Conservation (phyloP, 148 eudicot genomes). For the Nepenthes gracilis region DNA sequence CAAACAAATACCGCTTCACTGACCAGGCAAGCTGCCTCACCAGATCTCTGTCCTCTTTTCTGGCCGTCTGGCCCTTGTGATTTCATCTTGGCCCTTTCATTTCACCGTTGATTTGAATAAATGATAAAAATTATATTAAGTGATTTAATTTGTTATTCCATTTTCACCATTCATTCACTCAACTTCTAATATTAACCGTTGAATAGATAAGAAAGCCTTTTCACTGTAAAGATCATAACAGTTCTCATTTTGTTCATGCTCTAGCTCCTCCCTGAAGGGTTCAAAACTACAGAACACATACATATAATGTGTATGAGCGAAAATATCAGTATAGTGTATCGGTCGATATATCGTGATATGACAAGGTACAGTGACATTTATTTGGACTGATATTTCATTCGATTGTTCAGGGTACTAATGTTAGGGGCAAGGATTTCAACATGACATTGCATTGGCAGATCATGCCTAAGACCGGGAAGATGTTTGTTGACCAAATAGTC, state of each 20-base stretch:
- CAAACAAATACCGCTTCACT: slow-evolving; percentile 75
- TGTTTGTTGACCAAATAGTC: slow-evolving; percentile 71
- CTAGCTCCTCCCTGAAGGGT: too few species aligned
- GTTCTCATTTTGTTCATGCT: too few species aligned
- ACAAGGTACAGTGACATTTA: too few species aligned
- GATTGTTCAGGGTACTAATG: slow-evolving; percentile 59
- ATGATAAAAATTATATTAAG: too few species aligned
- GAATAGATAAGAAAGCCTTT: too few species aligned
- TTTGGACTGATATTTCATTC: neutral
- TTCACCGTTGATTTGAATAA: too few species aligned
- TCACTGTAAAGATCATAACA: too few species aligned
- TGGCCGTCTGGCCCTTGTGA: neutral
- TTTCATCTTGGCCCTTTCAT: neutral
- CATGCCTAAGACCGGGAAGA: slow-evolving; percentile 97
- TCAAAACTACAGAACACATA: too few species aligned
- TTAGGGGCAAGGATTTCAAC: slow-evolving; percentile 71
- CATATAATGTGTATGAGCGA: too few species aligned
- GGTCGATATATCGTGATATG: too few species aligned
- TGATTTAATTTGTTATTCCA: neutral
- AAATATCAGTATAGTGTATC: too few species aligned
- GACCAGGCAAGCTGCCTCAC: slow-evolving; percentile 52
- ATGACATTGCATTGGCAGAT: slow-evolving; percentile 94
- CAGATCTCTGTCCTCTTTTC: neutral
- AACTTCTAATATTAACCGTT: too few species aligned
- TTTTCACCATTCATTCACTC: neutral